These are phyloP conservation scores for Miamiensis avidus DNA, from an alignment of 169 alveolate genomes.

Conservation along the genomic window DNA sequence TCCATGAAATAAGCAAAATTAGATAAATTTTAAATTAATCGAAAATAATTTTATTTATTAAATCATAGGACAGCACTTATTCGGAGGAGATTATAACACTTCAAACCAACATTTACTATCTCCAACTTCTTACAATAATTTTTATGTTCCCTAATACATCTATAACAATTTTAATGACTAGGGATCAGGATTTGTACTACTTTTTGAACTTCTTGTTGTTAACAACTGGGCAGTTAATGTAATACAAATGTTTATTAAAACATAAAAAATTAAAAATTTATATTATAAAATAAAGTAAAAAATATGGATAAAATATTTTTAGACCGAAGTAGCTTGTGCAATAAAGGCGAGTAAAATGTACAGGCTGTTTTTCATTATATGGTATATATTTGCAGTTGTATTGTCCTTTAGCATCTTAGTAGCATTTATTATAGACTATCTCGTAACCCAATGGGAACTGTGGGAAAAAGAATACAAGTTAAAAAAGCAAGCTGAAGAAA, in stretches of 20 bases:
- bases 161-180: constrained; percentile 18
- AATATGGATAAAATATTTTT: not conserved
- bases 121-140: not conserved
- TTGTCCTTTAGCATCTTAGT: constrained; percentile 14
- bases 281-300: not conserved
- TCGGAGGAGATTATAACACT: not conserved
- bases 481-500: no score
- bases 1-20: no score
- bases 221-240: constrained; percentile 29
- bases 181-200: not conserved
- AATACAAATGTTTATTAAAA: not conserved
- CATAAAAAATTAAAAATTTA: no score
- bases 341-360: constrained; percentile 3
- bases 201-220: constrained; percentile 11
- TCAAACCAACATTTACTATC: no score
- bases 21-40: no score
- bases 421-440: constrained; percentile 18
- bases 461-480: not conserved
- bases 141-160: not conserved
- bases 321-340: constrained; percentile 6
- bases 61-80: not conserved
- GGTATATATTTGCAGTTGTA: constrained; percentile 22
- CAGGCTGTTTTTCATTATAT: constrained; percentile 10
- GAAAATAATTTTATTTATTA: no score
- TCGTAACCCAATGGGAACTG: not conserved